These are phyloP conservation scores for Celoporthe dispersa DNA, from an alignment of 2,329 filamentous ascomycete genomes.

Conservation along the genomic window DNA sequence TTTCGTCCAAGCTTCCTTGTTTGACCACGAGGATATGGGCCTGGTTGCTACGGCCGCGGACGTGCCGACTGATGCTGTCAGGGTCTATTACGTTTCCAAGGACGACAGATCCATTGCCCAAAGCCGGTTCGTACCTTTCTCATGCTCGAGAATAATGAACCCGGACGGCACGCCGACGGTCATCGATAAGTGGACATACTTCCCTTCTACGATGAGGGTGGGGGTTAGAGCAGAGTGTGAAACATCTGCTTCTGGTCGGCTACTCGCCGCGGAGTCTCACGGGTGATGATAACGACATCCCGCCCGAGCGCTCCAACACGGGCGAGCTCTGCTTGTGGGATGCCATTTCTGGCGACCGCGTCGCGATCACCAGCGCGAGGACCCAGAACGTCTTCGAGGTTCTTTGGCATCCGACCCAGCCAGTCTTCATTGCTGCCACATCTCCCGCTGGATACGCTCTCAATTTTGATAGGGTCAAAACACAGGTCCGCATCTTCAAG, in stretches of 20 bases:
- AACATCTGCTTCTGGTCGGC: constrained; percentile 62
- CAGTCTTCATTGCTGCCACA: constrained; percentile 61
- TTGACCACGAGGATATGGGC: constrained; percentile 42
- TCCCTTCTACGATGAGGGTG: constrained; percentile 67
- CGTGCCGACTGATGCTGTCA: constrained; percentile 56
- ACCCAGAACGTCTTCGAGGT: constrained; percentile 68
- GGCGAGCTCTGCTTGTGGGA: constrained; percentile 67
- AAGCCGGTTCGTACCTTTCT: constrained; percentile 46
- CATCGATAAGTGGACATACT: constrained; percentile 63
- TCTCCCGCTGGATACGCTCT: constrained; percentile 53
- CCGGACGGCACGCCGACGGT: constrained; percentile 37
- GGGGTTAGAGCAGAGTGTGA: constrained; percentile 51
- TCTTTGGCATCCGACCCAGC: constrained; percentile 61
- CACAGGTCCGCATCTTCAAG: constrained; percentile 62
- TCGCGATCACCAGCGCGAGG: constrained; percentile 55
- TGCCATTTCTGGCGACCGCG: constrained; percentile 45
- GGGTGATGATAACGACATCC: constrained; percentile 61
- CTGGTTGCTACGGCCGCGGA: constrained; percentile 65
- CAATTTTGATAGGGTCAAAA: constrained; percentile 49
- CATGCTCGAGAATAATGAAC: constrained; percentile 44
- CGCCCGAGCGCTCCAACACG: constrained; percentile 58
- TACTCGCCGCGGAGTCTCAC: constrained; percentile 63
- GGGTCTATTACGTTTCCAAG: constrained; percentile 56
- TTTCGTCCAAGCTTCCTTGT: constrained; percentile 60
- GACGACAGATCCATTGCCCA: constrained; percentile 38